Base-by-base conservation (phyloP, 768 basidiomycete genomes). In the Serendipita sp. region DNA sequence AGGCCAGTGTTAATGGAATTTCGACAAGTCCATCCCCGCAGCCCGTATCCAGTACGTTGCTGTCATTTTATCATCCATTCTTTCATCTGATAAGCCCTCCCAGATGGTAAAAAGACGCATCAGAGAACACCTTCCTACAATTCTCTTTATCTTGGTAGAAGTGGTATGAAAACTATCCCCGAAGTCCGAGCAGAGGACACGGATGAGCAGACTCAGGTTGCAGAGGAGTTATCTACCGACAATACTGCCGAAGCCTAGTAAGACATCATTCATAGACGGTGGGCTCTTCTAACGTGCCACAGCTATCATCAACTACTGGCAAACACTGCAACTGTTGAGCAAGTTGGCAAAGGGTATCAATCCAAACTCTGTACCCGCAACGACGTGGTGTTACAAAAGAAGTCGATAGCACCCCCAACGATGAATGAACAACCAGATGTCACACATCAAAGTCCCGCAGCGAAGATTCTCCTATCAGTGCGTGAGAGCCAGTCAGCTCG, bases 341-440 rank as follows among this genome's bases (percentile, higher is more conserved):
- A 88, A 34, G 75, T 86, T 5, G 89, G 89, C 2, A 84, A 82
- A 70, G 89, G 89, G 4, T 90, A 91, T 69, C 86, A 91, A 73
- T 89, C 87, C 1, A 82, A 88, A 63, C 7, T 68, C 36, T 41
- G 56, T n/a, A 38, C 36, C 10, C 56, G 36, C 30, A 60, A 60
- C n/a, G 36, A 60, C 56, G 41, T 41, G 41, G 41, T 41, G 41
- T 41, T 30, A 60, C 48, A 36, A 32, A 38, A 60, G 28, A n/a
- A 60, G 56, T 30, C 56, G 28, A 10, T 23, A 32, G 35, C 52
- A 36, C 41, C 63, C 63, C 51, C 48, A n/a, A 60, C 34, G 3
- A 23, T 2, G 48, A 32, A 52, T 52, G 18, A 16, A 23, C 18
- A 18, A 52, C 48, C 32, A 18, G 41, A 41, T 5, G 48, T 52